These are phyloP conservation scores for Microbotryum scabiosae DNA, from an alignment of 1,284 basidiomycete genomes.

Conservation along the genomic window DNA sequence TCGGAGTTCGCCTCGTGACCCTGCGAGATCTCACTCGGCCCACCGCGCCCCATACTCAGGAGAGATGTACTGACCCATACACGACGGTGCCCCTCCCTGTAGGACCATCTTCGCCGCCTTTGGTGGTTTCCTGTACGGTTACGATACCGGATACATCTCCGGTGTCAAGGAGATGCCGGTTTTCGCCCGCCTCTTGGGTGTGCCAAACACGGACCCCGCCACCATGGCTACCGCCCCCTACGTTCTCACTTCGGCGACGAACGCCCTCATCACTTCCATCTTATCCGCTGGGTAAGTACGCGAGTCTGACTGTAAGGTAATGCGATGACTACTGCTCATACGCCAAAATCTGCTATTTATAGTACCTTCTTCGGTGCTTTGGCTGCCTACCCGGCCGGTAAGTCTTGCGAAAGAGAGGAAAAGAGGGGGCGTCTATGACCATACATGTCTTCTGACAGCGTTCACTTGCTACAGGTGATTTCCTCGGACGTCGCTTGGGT, in stretches of 20 bases:
- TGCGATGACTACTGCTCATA: not conserved
- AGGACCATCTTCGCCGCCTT: constrained; percentile 66
- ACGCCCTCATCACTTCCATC: constrained; percentile 27
- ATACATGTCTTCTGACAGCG: too few relatives aligned
- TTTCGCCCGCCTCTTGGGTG: too few relatives aligned
- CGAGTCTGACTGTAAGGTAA: constrained; percentile 3
- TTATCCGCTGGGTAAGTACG: constrained; percentile 18
- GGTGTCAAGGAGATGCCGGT: constrained; percentile 48
- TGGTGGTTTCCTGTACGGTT: constrained; percentile 65
- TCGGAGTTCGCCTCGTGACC: too few relatives aligned
- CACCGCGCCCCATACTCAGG: too few relatives aligned
- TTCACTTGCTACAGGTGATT: not conserved
- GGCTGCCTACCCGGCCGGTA: not conserved
- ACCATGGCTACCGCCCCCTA: not conserved
- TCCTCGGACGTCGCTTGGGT: constrained; percentile 15
- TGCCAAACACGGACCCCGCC: too few relatives aligned
- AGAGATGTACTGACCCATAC: too few relatives aligned
- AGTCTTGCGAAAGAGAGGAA: too few relatives aligned
- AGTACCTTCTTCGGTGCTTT: constrained; percentile 15
- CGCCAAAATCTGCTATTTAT: too few relatives aligned
- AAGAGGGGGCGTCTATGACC: too few relatives aligned
- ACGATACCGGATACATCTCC: constrained; percentile 67
- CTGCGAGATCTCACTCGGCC: too few relatives aligned
- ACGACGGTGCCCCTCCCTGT: too few relatives aligned
- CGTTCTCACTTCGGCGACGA: constrained; percentile 3